A percentile compares a stretch with the other conserved stretches of the same genome.
These are phyloP conservation scores for Zizania palustris DNA, from an alignment of 202 grass and related monocot genomes.

Conservation along the genomic window DNA sequence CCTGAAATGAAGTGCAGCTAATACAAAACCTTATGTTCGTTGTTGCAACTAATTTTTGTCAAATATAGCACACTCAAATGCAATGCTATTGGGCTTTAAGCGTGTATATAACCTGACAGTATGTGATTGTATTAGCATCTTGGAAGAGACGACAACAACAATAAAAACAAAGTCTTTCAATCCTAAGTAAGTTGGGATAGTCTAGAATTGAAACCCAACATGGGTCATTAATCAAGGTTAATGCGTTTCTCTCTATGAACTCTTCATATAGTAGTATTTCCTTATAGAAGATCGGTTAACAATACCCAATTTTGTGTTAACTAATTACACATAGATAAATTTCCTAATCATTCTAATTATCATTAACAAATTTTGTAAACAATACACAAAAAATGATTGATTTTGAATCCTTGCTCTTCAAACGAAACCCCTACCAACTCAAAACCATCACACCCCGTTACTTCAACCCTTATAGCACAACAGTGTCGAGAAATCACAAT, in stretches of 20 bases:
- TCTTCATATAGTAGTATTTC: no score
- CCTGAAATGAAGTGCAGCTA: slow-evolving; percentile 66
- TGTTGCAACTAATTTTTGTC: not conserved
- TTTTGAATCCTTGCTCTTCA: not conserved
- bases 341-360: not conserved
- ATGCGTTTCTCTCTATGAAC: no score
- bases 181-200: not conserved
- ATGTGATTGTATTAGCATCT: not conserved
- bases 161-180: no score
- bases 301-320: not conserved
- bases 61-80: not conserved
- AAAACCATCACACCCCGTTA: no score
- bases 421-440: no score
- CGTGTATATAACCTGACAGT: not conserved
- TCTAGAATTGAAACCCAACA: no score
- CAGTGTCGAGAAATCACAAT: no score
- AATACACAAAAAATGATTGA: not conserved
- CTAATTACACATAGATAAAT: not conserved
- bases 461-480: no score
- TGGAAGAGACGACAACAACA: no score
- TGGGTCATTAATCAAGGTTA: no score
- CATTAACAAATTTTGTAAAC: not conserved
- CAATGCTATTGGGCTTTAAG: not conserved
- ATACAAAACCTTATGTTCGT: not conserved
- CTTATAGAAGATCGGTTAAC: not conserved